Base-by-base conservation (phyloP, 495 filamentous ascomycete genomes). In the Talaromyces thailandensis region DNA sequence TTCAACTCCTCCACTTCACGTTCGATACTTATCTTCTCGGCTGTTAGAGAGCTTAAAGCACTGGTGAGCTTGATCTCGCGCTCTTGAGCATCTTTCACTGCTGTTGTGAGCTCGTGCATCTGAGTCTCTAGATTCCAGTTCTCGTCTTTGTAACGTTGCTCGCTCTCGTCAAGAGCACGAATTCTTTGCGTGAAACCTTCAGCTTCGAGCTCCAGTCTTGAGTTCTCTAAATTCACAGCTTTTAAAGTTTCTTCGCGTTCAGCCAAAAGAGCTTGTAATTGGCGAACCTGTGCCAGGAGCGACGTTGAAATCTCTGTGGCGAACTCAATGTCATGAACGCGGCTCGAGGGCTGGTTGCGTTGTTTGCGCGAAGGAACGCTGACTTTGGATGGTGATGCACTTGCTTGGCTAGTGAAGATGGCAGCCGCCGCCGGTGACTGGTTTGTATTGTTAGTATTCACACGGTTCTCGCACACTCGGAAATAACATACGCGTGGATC, bases 121-220 rank as follows among this genome's bases (percentile, higher is more conserved):
- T 89, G 87, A 1, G 92, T 92, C 74, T 97, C 94, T 50, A 98
- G 81, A 63, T 88, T 90, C 94, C 94, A 98, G 69, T 98, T 98
- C 70, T 96, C 93, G 69, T 98, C 94, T 72, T 96, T 98, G 73
- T 93, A 96, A 18, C 90, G 85, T 71, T 92, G 88, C 75, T 98
- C 94, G 67, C 88, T 95, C 72, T 98, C 94, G 67, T 96, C 92
- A 35, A 98, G 77, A 6, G 79, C 80, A 67, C 88, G 88, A 55
- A 97, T 79, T 11, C 91, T 86, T 69, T 93, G 86, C 60, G 86
- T 81, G 62, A 95, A 84, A 1, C 84, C 84, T 69, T 96, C 91
- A 0, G 85, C 85, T 63, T 97, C 92, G 32, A 88, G 73, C 71
- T 96, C 93, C 18, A 97, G 78, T 60, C 83, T 80, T 4, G 89